phyloP scores from a whole-genome alignment of 352 stramenopile species.

The Pythium insidiosum region DNA sequence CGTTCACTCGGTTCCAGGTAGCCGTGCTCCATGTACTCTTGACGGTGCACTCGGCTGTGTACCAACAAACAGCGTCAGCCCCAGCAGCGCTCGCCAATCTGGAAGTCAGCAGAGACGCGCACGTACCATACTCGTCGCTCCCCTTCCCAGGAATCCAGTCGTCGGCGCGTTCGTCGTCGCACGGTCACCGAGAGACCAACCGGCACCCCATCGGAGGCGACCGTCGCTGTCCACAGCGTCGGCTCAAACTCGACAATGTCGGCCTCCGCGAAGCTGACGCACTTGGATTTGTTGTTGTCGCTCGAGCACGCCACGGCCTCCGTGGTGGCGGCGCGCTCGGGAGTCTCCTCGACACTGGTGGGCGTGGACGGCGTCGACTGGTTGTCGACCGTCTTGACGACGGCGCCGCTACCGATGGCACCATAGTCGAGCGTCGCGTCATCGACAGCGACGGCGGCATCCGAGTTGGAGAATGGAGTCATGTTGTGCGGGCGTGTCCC shows the following conservation, averaged over 20 bases:
- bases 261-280: constrained; percentile 50
- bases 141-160: constrained; percentile 56
- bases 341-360: background rate
- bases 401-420: background rate
- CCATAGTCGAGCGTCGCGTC: background rate
- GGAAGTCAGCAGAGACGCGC: background rate
- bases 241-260: constrained; percentile 80
- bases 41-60: constrained; percentile 40
- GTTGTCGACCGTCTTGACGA: no score
- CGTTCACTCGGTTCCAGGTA: constrained; percentile 76
- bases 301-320: no score
- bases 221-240: constrained; percentile 71
- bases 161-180: constrained; percentile 48
- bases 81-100: background rate
- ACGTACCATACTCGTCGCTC: constrained; percentile 45
- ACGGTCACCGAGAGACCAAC: constrained; percentile 65
- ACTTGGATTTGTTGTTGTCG: constrained; percentile 21
- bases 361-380: no score
- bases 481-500: no score
- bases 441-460: background rate
- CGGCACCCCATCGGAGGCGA: constrained; percentile 69
- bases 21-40: constrained; percentile 79
- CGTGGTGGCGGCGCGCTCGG: constrained; percentile 2
- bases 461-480: background rate
- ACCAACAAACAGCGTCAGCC: background rate